Base-by-base conservation (phyloP, 2,329 filamentous ascomycete species). In the Fusarium multiceps region DNA sequence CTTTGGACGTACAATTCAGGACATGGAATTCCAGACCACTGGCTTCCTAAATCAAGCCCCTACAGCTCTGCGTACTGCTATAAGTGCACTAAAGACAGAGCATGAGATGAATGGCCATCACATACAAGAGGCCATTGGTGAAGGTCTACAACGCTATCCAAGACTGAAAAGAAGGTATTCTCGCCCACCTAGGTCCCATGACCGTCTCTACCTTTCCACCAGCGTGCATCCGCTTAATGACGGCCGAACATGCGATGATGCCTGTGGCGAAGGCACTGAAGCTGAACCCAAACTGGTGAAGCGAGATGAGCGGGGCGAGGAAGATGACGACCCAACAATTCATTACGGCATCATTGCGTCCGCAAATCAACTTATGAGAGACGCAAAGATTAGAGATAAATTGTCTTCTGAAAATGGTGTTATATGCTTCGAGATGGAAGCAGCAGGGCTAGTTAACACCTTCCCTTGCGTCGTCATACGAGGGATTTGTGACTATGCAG, bases 401-500 rank as follows among this genome's bases (percentile, higher is more conserved):
- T 20, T 69, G 1, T 23, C 54, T 0, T 21, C 7, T 1, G 7
- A 56, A 0, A 11, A 46, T 1, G 63, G 28, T 3, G 37, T 67
- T 1, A 11, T 62, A 1, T 71, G 66, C 4, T 51, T 68, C 13
- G 55, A 63, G 5, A 63, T 41, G 59, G 59, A 61, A 55, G 59
- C 41, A 13, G 55, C 55, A 0, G 53, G 42, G 0, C 10, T 55
- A 1, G 4, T 21, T 5, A 57, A 71, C 4, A 59, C 59, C 1
- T 72, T 79, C 5, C 76, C 76, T 0, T 81, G 76, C n/a, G 32
- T 81, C 0, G 70, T 78, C 0, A 77, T 82, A 12, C 73, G 79
- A 5, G 80, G 80, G 0, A 78, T 82, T 1, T 82, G 76, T 28
- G 77, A 80, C 41, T 82, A 82, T 50, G 70, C 78, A 3, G 80